These are phyloP conservation scores for Pyrenula massariospora DNA, from an alignment of 495 filamentous ascomycete species.

Conservation along the genomic window DNA sequence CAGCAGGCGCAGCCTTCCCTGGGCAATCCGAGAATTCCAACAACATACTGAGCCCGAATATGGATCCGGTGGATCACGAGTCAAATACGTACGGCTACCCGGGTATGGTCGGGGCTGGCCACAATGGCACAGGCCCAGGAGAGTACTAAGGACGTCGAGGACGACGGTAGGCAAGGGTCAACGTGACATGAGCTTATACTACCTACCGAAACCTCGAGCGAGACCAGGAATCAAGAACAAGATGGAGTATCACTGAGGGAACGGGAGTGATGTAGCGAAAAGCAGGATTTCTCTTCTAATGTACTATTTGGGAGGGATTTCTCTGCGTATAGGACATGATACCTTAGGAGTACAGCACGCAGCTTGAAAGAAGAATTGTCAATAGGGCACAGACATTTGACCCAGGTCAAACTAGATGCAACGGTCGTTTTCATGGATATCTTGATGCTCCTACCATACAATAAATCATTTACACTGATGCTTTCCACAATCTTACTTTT, in stretches of 20 bases:
- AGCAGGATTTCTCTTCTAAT: neutral
- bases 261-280: neutral
- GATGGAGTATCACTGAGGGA: neutral
- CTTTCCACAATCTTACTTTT: too few relatives aligned
- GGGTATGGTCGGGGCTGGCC: slow-evolving; percentile 45
- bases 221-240: neutral
- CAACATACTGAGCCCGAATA: slow-evolving; percentile 46
- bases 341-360: neutral
- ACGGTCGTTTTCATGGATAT: too few relatives aligned
- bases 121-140: slow-evolving; percentile 56
- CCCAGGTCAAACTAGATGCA: too few relatives aligned
- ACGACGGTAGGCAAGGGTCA: neutral
- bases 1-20: slow-evolving; percentile 29
- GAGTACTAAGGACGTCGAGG: slow-evolving; percentile 22
- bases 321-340: neutral
- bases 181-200: neutral
- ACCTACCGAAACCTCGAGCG: neutral
- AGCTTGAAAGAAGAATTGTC: neutral
- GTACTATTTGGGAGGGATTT: neutral
- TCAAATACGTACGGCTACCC: slow-evolving; percentile 49
- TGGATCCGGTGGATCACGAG: slow-evolving; percentile 50
- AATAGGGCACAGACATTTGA: neutral
- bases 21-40: slow-evolving; percentile 44
- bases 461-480: too few relatives aligned
- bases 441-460: too few relatives aligned